Evolutionary conservation across 306 rosid species (phyloP).

Genomic region (Gleditsia sinensis): DNA sequence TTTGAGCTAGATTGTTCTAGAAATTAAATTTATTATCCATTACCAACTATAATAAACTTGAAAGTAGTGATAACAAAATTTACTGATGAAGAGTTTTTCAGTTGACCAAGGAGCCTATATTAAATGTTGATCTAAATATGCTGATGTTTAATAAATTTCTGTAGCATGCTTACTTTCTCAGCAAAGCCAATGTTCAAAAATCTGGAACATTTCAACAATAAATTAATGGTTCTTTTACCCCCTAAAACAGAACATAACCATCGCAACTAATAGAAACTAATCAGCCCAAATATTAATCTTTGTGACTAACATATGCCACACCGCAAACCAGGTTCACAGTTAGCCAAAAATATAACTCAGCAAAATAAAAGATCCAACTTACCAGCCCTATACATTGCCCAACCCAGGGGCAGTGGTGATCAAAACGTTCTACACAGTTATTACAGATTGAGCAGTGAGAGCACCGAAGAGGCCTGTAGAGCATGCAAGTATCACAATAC

Average conservation of each 20-base stretch:
- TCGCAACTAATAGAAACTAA: constrained; percentile 11
- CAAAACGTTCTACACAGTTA: constrained; percentile 93
- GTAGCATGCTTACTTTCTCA: background rate
- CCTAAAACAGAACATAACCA: background rate
- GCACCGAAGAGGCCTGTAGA: constrained; percentile 97
- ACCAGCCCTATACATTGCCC: constrained; percentile 99
- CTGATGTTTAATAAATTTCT: background rate
- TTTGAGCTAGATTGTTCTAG: background rate
- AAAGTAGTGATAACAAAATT: background rate
- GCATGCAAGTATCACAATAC: constrained; percentile 99
- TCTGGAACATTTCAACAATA: background rate
- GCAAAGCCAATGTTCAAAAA: background rate
- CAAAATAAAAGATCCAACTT: constrained; percentile 38
- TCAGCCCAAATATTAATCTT: background rate
- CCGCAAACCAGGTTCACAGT: background rate
- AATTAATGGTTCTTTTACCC: background rate
- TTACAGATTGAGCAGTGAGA: constrained; percentile 99
- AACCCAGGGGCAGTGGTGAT: constrained; percentile 99
- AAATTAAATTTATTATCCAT: constrained; percentile 6
- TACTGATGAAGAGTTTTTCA: background rate
- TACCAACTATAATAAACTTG: constrained; percentile 3
- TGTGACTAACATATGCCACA: background rate
- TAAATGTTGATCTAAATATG: background rate
- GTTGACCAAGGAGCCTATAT: background rate
- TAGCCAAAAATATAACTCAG: background rate